Base-by-base conservation (phyloP, 2,329 filamentous ascomycete genomes). In the Rutstroemia sp. region DNA sequence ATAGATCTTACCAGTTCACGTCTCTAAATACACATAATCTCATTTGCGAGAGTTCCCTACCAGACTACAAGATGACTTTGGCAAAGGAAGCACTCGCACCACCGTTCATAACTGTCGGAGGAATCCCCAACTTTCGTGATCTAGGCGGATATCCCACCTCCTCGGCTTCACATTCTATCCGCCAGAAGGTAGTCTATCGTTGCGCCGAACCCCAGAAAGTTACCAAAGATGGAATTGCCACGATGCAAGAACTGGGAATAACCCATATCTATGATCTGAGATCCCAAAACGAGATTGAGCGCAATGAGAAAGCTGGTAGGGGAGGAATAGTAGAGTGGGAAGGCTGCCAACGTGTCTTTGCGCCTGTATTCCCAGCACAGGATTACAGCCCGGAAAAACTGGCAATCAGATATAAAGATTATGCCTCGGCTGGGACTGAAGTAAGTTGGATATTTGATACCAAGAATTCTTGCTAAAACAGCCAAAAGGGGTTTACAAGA, bases 91-190 rank as follows among this genome's bases (percentile, higher is more conserved):
- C 51, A 41, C 64, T 69, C 14, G 71, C 65, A 3, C 76, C 76
- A 16, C 78, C 79, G 9, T 82, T 82, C 64, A 63, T 77, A 57
- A 56, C 67, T 53, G 72, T 86, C 37, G 71, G 76, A 2, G 84
- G 84, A 19, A 75, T 89, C 38, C 75, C 75, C 60, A 89, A 90
- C 71, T 84, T 89, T 67, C 79, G 87, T 54, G 84, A 88, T 67
- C 72, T 86, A 25, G 84, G 84, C 60, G 82, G 82, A 46, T 82
- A 84, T 61, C 72, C 76, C 47, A 57, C 69, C 25, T 63, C 60
- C 4, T 57, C 64, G 12, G 64, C 68, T 55, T 51, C 48, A n/a
- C 72, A 69, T 66, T 72, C 69, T 52, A 68, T 88, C 58, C 77
- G 78, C 25, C 72, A 72, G 21, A 75, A 76, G 34, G 65, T 83